These are phyloP conservation scores for Pilobolus umbonatus DNA, from an alignment of 192 early-diverging fungal genomes.

Conservation along the genomic window DNA sequence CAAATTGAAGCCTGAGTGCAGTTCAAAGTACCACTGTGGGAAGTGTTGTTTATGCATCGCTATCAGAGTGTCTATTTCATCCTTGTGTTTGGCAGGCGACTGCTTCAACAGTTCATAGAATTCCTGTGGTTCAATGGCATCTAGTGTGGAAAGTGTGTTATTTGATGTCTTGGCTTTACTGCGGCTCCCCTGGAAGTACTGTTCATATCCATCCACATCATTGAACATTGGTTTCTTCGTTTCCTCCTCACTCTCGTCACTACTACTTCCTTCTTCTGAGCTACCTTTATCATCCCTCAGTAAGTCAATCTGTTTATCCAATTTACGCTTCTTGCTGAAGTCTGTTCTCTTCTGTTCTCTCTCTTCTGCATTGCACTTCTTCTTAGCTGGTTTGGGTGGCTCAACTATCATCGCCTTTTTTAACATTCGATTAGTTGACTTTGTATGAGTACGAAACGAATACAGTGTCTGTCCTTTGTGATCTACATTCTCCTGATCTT, in stretches of 20 bases:
- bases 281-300: constrained; percentile 32
- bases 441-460: constrained; percentile 1
- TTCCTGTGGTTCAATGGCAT: constrained; percentile 66
- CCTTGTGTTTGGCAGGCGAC: constrained; percentile 54
- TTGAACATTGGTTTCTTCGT: constrained; percentile 18
- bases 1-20: constrained; percentile 79
- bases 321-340: not conserved
- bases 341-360: not conserved
- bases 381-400: not conserved
- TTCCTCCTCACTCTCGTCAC: constrained; percentile 31
- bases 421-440: constrained; percentile 13
- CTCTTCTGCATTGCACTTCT: not conserved
- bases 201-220: constrained; percentile 51
- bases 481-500: constrained; percentile 19
- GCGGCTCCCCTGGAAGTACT: constrained; percentile 76
- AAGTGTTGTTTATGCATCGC: constrained; percentile 63
- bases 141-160: constrained; percentile 80
- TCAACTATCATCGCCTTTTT: constrained; percentile 10
- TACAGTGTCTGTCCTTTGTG: constrained; percentile 11
- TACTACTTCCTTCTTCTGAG: constrained; percentile 33
- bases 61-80: constrained; percentile 50
- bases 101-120: constrained; percentile 50
- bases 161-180: constrained; percentile 65
- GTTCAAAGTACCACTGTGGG: constrained; percentile 86
- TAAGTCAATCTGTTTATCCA: constrained; percentile 1